Evolutionary conservation across 2,329 filamentous ascomycete genomes (phyloP).

Genomic region (Xylogone sp.): DNA sequence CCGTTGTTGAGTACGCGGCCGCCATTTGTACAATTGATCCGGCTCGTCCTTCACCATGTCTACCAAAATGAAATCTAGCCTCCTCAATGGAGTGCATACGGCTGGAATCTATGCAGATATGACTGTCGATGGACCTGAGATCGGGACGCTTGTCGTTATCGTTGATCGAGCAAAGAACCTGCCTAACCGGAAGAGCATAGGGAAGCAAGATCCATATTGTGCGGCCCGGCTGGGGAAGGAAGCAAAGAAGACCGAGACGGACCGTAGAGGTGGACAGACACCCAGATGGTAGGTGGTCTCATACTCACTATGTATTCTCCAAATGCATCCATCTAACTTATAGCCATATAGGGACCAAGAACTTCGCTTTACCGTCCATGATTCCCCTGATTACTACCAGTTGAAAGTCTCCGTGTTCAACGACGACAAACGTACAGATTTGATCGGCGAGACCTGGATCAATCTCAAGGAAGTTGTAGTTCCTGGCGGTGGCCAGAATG

Average conservation of each 20-base stretch:
- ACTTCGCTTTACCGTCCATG: constrained; percentile 91
- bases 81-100: constrained; percentile 68
- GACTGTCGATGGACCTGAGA: constrained; percentile 86
- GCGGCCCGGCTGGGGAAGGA: constrained; percentile 92
- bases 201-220: constrained; percentile 97
- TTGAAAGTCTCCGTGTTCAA: constrained; percentile 96
- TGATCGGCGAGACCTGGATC: constrained; percentile 93
- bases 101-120: constrained; percentile 94
- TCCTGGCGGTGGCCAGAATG: constrained; percentile 85
- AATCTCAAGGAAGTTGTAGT: constrained; percentile 78
- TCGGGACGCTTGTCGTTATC: constrained; percentile 88
- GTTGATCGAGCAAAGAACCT: constrained; percentile 96
- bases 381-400: constrained; percentile 93
- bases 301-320: neutral
- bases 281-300: constrained; percentile 73
- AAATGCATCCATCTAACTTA: constrained; percentile 11
- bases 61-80: constrained; percentile 49
- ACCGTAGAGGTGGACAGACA: constrained; percentile 91
- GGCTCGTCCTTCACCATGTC: constrained; percentile 36
- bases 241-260: constrained; percentile 93
- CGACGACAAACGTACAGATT: constrained; percentile 94
- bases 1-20: neutral
- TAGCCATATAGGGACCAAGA: constrained; percentile 78
- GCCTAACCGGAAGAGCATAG: constrained; percentile 94
- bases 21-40: neutral